phyloP scores from a whole-genome alignment of 2,329 filamentous ascomycete genomes.

The Claviceps fusiformis region DNA sequence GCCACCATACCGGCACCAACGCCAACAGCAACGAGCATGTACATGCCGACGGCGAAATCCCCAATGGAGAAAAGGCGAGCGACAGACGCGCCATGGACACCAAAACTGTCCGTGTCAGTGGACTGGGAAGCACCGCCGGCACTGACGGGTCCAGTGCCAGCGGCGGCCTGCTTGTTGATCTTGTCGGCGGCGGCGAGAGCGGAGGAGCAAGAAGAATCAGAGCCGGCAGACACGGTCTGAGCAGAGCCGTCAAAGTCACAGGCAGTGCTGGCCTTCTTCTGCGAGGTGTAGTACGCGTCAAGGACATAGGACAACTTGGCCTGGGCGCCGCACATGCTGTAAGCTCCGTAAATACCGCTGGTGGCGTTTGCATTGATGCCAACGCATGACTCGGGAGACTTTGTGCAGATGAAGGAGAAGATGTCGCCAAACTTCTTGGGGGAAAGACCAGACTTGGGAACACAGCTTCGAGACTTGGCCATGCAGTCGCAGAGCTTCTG shows the following conservation, averaged over 20 bases:
- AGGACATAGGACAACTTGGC: conserved; percentile 62
- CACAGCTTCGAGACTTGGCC: conserved; percentile 58
- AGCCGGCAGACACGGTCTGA: conserved; percentile 33
- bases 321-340: conserved; percentile 59
- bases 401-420: conserved; percentile 63
- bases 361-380: conserved; percentile 57
- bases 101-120: conserved; percentile 4
- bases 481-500: conserved; percentile 73
- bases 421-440: conserved; percentile 48
- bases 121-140: conserved; percentile 4
- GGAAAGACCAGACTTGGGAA: conserved; percentile 43
- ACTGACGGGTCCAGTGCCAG: conserved; percentile 4
- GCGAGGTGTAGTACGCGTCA: conserved; percentile 55
- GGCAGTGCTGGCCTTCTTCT: conserved; percentile 40
- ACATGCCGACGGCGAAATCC: conserved; percentile 34
- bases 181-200: conserved; percentile 51
- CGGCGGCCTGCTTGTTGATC: conserved; percentile 24
- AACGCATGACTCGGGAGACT: conserved; percentile 40
- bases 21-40: conserved; percentile 36
- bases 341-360: conserved; percentile 59
- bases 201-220: conserved; percentile 39
- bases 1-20: conserved; percentile 40
- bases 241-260: conserved; percentile 62
- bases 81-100: conserved; percentile 13
- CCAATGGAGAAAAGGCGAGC: conserved; percentile 30